Evolutionary conservation across 2,329 filamentous ascomycete species (phyloP), one percentile per base, ranked within the genome.

Genomic region (Colletotrichum phormii): DNA sequence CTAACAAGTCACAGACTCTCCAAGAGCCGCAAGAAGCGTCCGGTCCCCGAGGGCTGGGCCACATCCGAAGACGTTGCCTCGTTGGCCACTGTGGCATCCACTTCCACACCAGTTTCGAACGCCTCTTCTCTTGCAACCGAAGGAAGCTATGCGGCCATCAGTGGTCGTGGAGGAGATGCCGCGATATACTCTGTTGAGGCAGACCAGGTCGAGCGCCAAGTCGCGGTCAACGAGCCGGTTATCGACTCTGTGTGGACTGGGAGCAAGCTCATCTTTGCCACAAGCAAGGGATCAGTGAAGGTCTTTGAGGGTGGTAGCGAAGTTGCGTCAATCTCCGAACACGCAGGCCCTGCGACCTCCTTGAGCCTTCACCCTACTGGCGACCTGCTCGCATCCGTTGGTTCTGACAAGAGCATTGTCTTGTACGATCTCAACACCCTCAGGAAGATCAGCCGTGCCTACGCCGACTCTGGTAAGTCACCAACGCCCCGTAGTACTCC

Each of bases 391-490:
- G 96, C 94, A 2, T 98, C 96, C 0, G 93, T 97, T 42, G 95
- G 96, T 61, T 89, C 91, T 1, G 97, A 99, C 82, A 98, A 98
- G 89, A 96, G 93, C 82, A 95, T 97, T 79, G 90, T 95, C 2
- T 90, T 98, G 74, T 98, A 98, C 82, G 95, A 98, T 76, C 82
- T 98, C 51, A 82, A 87, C 24, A 87, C 86, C 4, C 87, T 91
- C 79, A 89, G 91, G 78, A 89, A 91, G 31, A 90, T 95, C 59
- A 93, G 92, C 67, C 94, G 96, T 76, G 90, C 95, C 54, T 97
- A 93, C 81, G 93, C 92, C 29, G 92, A 96, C 82, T 89, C 93
- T 67, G 57, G 69, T 74, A 68, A 73, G 72, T 73, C 12, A 13
- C 7, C 46, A 7, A 18, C n/a, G 15, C 42, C 26, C 42, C 29